phyloP scores from a whole-genome alignment of 2,329 filamentous ascomycete species.

The Neofusicoccum ribis region DNA sequence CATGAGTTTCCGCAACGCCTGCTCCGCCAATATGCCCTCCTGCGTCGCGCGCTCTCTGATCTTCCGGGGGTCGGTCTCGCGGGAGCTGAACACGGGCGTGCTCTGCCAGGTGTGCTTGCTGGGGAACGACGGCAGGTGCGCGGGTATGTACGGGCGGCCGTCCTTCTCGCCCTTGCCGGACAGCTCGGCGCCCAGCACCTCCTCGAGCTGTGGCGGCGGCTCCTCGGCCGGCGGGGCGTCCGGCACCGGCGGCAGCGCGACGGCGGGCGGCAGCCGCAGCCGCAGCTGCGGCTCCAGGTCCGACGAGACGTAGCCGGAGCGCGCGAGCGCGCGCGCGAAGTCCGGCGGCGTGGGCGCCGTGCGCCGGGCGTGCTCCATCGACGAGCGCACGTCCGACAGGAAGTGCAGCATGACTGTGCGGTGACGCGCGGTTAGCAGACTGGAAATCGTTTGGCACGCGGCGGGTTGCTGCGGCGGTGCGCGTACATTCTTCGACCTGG shows the following conservation, averaged over 20 bases:
- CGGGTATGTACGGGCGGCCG: conserved; percentile 56
- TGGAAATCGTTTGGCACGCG: neutral
- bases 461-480: conserved; percentile 8
- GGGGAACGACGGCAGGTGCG: conserved; percentile 62
- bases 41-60: conserved; percentile 65
- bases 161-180: conserved; percentile 49
- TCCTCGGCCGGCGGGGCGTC: conserved; percentile 42
- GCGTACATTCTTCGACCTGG: conserved; percentile 60
- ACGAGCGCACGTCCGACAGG: conserved; percentile 54
- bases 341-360: conserved; percentile 59
- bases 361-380: conserved; percentile 59
- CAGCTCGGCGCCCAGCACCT: conserved; percentile 54
- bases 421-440: conserved; percentile 22
- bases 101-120: conserved; percentile 64
- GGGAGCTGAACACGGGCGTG: conserved; percentile 59
- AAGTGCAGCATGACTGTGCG: conserved; percentile 50
- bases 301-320: conserved; percentile 40
- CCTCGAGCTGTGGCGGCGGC: conserved; percentile 45
- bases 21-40: conserved; percentile 65
- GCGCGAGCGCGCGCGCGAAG: conserved; percentile 56
- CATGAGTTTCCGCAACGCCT: conserved; percentile 62
- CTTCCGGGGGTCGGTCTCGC: conserved; percentile 60
- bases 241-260: conserved; percentile 43
- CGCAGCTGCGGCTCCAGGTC: conserved; percentile 36
- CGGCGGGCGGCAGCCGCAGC: conserved; percentile 36